These are phyloP conservation scores for Dactylellina cionopaga DNA, from an alignment of 2,329 filamentous ascomycete genomes.

Conservation along the genomic window DNA sequence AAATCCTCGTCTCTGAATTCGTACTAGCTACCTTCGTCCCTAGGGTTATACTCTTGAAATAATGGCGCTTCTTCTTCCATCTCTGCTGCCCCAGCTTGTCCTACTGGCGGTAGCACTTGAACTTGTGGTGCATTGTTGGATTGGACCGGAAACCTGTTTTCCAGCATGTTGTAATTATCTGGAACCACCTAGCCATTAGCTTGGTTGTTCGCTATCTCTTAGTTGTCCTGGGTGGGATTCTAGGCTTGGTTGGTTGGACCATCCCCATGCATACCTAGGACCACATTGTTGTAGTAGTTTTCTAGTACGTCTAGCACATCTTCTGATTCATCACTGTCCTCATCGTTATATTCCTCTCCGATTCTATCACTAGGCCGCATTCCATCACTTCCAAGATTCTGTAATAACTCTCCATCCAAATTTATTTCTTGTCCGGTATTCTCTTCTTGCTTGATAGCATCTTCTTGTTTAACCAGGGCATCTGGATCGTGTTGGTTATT, in stretches of 20 bases:
- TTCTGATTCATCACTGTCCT: no score
- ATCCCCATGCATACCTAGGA: neutral
- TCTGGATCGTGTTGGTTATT: neutral
- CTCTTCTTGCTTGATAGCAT: neutral
- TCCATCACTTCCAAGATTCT: no score
- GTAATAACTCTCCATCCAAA: no score
- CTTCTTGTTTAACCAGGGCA: neutral
- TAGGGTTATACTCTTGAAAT: no score
- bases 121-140: neutral
- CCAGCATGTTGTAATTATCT: neutral
- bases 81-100: neutral
- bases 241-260: neutral
- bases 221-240: neutral
- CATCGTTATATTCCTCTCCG: no score
- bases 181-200: neutral
- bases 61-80: constrained; percentile 10
- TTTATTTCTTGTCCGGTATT: neutral
- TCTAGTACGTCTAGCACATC: neutral
- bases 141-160: neutral
- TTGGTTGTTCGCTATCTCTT: neutral
- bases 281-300: neutral
- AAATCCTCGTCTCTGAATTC: no score
- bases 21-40: no score
- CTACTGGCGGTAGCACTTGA: neutral
- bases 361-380: no score